Evolutionary conservation across 2,329 filamentous ascomycete genomes (phyloP).

Genomic region (Emydomyces testavorans): DNA sequence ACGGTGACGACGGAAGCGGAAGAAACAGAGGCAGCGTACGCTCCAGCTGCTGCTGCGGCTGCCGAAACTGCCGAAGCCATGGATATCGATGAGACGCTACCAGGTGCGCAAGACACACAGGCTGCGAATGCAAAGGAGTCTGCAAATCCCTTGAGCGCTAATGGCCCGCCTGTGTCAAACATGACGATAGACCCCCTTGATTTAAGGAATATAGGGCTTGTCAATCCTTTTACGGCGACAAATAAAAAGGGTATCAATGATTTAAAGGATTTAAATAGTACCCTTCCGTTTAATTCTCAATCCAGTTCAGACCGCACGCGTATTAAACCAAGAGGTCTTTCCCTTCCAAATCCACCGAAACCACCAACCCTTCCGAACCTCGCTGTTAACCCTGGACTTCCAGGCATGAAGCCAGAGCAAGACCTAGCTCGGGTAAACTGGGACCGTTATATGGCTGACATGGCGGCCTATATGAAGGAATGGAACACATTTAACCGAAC

Average conservation of each 20-base stretch:
- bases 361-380: constrained; percentile 33
- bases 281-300: constrained; percentile 49
- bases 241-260: constrained; percentile 41
- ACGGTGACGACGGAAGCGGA: constrained; percentile 32
- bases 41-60: constrained; percentile 18
- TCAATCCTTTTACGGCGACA: constrained; percentile 39
- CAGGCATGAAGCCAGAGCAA: constrained; percentile 15
- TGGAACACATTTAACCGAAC: constrained; percentile 45
- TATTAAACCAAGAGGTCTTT: constrained; percentile 30
- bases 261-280: constrained; percentile 42
- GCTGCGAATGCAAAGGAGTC: constrained; percentile 5
- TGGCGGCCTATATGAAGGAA: constrained; percentile 46
- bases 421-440: constrained; percentile 39
- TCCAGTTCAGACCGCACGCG: constrained; percentile 32
- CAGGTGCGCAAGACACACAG: constrained; percentile 12
- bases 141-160: not conserved
- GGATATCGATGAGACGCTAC: constrained; percentile 36
- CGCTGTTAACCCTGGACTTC: not conserved
- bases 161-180: not conserved
- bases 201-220: constrained; percentile 41
- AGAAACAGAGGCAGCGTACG: constrained; percentile 27
- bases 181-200: constrained; percentile 27
- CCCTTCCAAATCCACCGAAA: constrained; percentile 42
- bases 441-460: constrained; percentile 42
- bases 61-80: constrained; percentile 31